A percentile compares a stretch with the other conserved stretches of the same genome.
Evolutionary conservation across 2,329 filamentous ascomycete genomes (phyloP).

Genomic region (Westerdykella ornata): DNA sequence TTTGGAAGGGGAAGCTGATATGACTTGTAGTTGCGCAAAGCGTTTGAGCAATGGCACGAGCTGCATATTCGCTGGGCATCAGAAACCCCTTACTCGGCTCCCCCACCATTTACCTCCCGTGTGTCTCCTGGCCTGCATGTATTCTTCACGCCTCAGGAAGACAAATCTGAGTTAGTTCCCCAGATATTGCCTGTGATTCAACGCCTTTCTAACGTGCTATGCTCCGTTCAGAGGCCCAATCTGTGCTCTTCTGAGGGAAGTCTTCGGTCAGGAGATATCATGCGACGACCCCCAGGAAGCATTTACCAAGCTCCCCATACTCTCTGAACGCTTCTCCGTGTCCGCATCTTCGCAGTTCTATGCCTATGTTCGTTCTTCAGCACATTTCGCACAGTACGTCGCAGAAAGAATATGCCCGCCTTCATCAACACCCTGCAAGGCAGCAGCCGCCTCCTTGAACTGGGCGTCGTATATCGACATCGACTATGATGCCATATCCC

Average conservation of each 20-base stretch:
- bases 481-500: slow-evolving; percentile 64
- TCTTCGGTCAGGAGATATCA: slow-evolving; percentile 51
- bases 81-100: slow-evolving; percentile 49
- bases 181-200: neutral
- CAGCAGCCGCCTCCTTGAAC: slow-evolving; percentile 42
- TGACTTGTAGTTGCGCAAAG: slow-evolving; percentile 48
- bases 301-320: slow-evolving; percentile 55
- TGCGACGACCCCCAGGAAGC: slow-evolving; percentile 52
- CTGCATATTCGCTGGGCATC: slow-evolving; percentile 77
- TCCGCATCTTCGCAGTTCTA: slow-evolving; percentile 65
- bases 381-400: slow-evolving; percentile 50
- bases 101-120: slow-evolving; percentile 67
- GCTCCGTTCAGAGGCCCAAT: slow-evolving; percentile 29
- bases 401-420: slow-evolving; percentile 48
- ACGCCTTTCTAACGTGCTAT: neutral
- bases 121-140: slow-evolving; percentile 76
- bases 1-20: slow-evolving; percentile 3
- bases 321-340: slow-evolving; percentile 55
- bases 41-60: slow-evolving; percentile 60
- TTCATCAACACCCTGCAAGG: slow-evolving; percentile 46
- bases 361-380: slow-evolving; percentile 54
- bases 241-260: slow-evolving; percentile 52
- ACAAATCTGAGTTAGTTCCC: slow-evolving; percentile 31
- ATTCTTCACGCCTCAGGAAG: slow-evolving; percentile 58
- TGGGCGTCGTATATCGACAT: slow-evolving; percentile 64